Evolutionary conservation across 257 asterid species (phyloP).

Genomic region (Ballota nigra): DNA sequence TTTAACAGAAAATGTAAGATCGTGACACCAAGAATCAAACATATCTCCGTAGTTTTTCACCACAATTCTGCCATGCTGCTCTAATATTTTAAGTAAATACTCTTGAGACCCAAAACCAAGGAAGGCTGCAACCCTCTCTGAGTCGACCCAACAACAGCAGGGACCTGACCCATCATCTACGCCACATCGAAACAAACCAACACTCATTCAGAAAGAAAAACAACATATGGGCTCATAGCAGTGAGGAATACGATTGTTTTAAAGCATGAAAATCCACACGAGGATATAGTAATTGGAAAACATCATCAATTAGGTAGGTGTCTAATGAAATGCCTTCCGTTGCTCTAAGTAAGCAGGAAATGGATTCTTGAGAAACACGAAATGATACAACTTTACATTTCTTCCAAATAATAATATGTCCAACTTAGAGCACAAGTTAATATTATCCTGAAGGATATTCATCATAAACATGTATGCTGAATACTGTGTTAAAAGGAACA

Average conservation of each 20-base stretch:
- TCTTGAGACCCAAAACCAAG: conserved; percentile 47
- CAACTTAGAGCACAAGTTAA: background rate
- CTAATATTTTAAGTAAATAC: conserved; percentile 37
- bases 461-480: background rate
- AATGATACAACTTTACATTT: background rate
- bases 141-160: conserved; percentile 79
- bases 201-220: background rate
- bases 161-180: conserved; percentile 76
- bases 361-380: background rate
- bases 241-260: background rate
- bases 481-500: conserved; percentile 8
- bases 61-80: conserved; percentile 44
- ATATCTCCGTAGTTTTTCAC: conserved; percentile 55
- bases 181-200: conserved; percentile 22
- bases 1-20: conserved; percentile 42
- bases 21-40: conserved; percentile 51
- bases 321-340: background rate
- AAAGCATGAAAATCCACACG: conserved; percentile 7
- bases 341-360: background rate
- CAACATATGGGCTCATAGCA: background rate
- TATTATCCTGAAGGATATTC: background rate
- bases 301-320: background rate
- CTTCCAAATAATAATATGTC: background rate
- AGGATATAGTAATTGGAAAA: background rate
- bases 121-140: conserved; percentile 57